These are phyloP conservation scores for Ascochyta clinopodiicola DNA, from an alignment of 2,329 filamentous ascomycete species.

Conservation along the genomic window DNA sequence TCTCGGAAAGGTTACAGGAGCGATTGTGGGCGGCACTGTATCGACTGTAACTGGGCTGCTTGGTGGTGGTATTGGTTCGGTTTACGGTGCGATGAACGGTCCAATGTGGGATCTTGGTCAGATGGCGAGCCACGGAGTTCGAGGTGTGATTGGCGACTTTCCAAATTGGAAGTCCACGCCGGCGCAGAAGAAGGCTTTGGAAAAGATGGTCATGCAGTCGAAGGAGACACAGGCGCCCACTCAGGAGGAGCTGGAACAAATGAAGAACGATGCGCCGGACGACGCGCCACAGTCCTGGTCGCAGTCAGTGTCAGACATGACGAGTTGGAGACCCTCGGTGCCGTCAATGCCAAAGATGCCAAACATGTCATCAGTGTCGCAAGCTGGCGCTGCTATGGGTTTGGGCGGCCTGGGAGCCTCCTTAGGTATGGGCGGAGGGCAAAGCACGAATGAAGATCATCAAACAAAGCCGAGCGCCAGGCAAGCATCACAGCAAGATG, in stretches of 20 bases:
- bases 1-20: slow-evolving; percentile 45
- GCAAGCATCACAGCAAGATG: slow-evolving; percentile 22
- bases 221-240: slow-evolving; percentile 43
- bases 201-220: slow-evolving; percentile 48
- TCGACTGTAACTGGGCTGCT: slow-evolving; percentile 44
- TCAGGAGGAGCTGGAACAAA: slow-evolving; percentile 43
- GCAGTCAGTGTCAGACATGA: slow-evolving; percentile 43
- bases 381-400: slow-evolving; percentile 26
- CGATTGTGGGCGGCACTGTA: slow-evolving; percentile 43
- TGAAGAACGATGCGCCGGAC: slow-evolving; percentile 44
- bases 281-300: slow-evolving; percentile 44
- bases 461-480: slow-evolving; percentile 8
- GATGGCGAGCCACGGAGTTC: slow-evolving; percentile 46
- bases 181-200: slow-evolving; percentile 45
- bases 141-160: slow-evolving; percentile 43
- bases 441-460: slow-evolving; percentile 17
- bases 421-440: slow-evolving; percentile 26
- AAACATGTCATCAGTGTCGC: slow-evolving; percentile 25
- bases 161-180: slow-evolving; percentile 45
- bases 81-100: slow-evolving; percentile 46
- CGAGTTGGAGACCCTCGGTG: slow-evolving; percentile 39
- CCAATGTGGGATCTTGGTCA: slow-evolving; percentile 47
- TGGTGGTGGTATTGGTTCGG: slow-evolving; percentile 45
- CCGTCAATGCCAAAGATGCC: slow-evolving; percentile 38
- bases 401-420: slow-evolving; percentile 39